phyloP scores from a whole-genome alignment of 371 early-diverging fungal genomes.

The Batkoa obscura region DNA sequence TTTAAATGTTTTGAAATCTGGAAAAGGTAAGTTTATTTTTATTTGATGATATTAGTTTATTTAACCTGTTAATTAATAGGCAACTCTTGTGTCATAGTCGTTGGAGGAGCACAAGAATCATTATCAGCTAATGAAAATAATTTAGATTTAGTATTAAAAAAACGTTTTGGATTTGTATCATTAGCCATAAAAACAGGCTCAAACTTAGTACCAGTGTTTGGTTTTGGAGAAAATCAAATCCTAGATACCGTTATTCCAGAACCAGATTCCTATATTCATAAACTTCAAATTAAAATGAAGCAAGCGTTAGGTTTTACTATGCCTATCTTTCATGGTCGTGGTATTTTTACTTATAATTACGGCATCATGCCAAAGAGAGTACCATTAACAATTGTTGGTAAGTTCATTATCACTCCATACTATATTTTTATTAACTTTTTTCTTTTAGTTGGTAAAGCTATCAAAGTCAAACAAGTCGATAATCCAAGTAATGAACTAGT shows the following conservation, averaged over 20 bases:
- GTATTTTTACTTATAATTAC: slow-evolving; percentile 19
- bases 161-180: slow-evolving; percentile 62
- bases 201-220: slow-evolving; percentile 47
- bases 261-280: slow-evolving; percentile 2
- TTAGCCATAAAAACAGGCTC: slow-evolving; percentile 55
- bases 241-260: slow-evolving; percentile 21
- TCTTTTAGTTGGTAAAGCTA: not conserved
- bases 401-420: not conserved
- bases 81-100: slow-evolving; percentile 53
- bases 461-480: not conserved
- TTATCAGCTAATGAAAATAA: slow-evolving; percentile 41
- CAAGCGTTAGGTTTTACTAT: slow-evolving; percentile 10
- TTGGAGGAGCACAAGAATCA: slow-evolving; percentile 65
- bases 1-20: slow-evolving; percentile 43
- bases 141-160: slow-evolving; percentile 39
- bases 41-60: slow-evolving; percentile 40
- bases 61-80: slow-evolving; percentile 25
- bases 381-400: not conserved
- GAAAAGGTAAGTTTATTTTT: slow-evolving; percentile 48
- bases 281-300: slow-evolving; percentile 6
- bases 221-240: slow-evolving; percentile 72
- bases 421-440: not conserved
- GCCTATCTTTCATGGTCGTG: slow-evolving; percentile 53
- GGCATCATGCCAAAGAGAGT: not conserved
- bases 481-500: not conserved